Conservation (phyloP, 495 filamentous ascomycete species). For the Penicillium steckii region DNA sequence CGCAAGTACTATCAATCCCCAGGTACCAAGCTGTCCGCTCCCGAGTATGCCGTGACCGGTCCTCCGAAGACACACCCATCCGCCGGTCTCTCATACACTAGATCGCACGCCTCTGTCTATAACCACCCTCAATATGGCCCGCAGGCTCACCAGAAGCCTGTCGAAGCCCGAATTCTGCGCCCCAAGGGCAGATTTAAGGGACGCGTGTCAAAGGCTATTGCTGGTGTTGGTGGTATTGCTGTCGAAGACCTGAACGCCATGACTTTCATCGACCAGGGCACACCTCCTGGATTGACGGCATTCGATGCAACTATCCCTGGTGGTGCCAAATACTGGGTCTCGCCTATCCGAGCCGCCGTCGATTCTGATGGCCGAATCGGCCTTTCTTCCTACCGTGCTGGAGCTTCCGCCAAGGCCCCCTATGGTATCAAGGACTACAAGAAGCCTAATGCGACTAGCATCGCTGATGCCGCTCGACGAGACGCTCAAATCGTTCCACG, state of each 20-base stretch:
- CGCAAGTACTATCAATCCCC: slow-evolving; percentile 37
- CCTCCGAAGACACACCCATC: slow-evolving; percentile 89
- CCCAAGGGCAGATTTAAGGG: slow-evolving; percentile 42
- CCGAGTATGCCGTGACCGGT: slow-evolving; percentile 55
- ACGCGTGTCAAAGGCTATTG: slow-evolving; percentile 33
- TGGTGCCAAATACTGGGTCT: slow-evolving; percentile 66
- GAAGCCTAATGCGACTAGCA: slow-evolving; percentile 22
- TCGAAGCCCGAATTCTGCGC: slow-evolving; percentile 66
- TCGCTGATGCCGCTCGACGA: slow-evolving; percentile 27
- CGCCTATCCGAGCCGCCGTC: slow-evolving; percentile 53
- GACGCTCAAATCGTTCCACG: slow-evolving; percentile 29
- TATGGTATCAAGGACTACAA: slow-evolving; percentile 43
- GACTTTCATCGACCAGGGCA: slow-evolving; percentile 33
- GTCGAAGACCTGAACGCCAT: slow-evolving; percentile 44
- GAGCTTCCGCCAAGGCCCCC: slow-evolving; percentile 46
- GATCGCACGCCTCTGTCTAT: slow-evolving; percentile 63
- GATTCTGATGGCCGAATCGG: slow-evolving; percentile 59
- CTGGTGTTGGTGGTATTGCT: slow-evolving; percentile 53
- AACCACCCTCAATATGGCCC: slow-evolving; percentile 88
- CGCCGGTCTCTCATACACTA: slow-evolving; percentile 81
- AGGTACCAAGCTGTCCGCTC: slow-evolving; percentile 35
- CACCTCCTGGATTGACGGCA: slow-evolving; percentile 37
- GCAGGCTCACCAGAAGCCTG: slow-evolving; percentile 57
- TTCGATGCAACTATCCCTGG: slow-evolving; percentile 61
- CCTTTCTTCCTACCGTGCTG: slow-evolving; percentile 47